Evolutionary conservation across 1,284 basidiomycete genomes (phyloP), one percentile per base, ranked within the genome.

Genomic region (Takashimella tepidaria): DNA sequence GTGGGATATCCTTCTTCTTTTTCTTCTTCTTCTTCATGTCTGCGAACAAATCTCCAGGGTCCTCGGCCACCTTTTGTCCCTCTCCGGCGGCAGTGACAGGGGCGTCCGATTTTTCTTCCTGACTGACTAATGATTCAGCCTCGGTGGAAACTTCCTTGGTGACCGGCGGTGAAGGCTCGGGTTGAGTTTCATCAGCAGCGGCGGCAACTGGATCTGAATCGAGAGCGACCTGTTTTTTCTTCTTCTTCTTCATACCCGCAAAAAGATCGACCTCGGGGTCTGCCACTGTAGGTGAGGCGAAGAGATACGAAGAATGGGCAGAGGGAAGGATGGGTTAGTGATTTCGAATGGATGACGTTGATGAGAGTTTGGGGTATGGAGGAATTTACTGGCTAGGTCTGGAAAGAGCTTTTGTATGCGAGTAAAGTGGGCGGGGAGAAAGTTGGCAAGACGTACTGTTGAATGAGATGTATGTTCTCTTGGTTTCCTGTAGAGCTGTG

Each of bases 21-120:
- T 76, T 76, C 66, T 75, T 76, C 72, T 80, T 80, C 76, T 79
- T 79, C 73, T 80, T 80, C 64, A 80, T 64, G 61, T 80, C 78
- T 45, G 75, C 78, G 54, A 80, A 80, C 72, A 79, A 56, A 53
- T 76, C 68, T 22, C 62, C 64, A 10, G 55, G 58, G 45, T 66
- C 69, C 54, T 64, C 66, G 2, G 64, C 66, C 8, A 67, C 60
- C 50, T 55, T 58, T 40, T 66, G 67, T 1, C 49, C 61, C 41
- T 55, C 58, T 5, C 21, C 50, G 37, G 53, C 53, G 5, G 45
- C 37, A 12, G 19, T 37, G 12, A n/a, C 25, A 55, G 62, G 23
- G 51, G 57, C 57, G n/a, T 56, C 57, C 5, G 60, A 54, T 13
- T 63, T 61, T 37, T 37, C 31, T n/a, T n/a, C n/a, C n/a, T n/a